These are phyloP conservation scores for Penicillium egyptiacum DNA, from an alignment of 495 filamentous ascomycete species.

Conservation along the genomic window DNA sequence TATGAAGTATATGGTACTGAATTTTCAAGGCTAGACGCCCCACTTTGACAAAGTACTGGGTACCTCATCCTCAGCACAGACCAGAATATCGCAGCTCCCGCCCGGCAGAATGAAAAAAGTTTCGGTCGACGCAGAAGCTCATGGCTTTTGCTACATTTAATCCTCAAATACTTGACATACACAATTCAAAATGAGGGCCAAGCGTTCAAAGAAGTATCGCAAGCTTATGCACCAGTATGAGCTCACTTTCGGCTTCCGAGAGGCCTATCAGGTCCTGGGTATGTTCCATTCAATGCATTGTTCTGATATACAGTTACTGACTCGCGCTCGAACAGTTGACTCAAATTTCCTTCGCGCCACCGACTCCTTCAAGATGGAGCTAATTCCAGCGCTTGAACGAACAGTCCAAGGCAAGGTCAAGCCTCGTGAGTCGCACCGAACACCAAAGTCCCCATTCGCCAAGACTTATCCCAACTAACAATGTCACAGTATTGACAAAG, in stretches of 20 bases:
- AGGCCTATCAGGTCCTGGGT: conserved; percentile 90
- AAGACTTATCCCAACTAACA: conserved; percentile 12
- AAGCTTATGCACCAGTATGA: conserved; percentile 94
- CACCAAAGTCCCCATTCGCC: conserved; percentile 1
- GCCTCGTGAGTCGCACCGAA: conserved; percentile 58
- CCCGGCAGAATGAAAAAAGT: conserved; percentile 51
- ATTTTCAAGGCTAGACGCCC: neutral
- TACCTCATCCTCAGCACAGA: conserved; percentile 24
- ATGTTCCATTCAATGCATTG: conserved; percentile 20
- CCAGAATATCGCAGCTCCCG: conserved; percentile 32
- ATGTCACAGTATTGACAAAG: conserved; percentile 57
- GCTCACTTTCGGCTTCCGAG: conserved; percentile 79
- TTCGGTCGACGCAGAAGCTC: conserved; percentile 27
- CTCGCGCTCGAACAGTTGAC: conserved; percentile 55
- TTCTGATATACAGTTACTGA: conserved; percentile 15
- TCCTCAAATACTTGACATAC: conserved; percentile 17
- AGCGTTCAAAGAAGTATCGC: conserved; percentile 91
- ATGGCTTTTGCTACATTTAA: conserved; percentile 14
- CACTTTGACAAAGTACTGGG: conserved; percentile 5
- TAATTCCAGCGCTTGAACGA: conserved; percentile 66
- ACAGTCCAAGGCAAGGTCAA: conserved; percentile 81
- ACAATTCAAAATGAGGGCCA: conserved; percentile 70
- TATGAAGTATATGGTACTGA: neutral
- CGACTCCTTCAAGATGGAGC: conserved; percentile 75
- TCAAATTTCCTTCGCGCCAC: conserved; percentile 75